These are phyloP conservation scores for Kwoniella sp. DNA, from an alignment of 768 basidiomycete genomes.

Conservation along the genomic window DNA sequence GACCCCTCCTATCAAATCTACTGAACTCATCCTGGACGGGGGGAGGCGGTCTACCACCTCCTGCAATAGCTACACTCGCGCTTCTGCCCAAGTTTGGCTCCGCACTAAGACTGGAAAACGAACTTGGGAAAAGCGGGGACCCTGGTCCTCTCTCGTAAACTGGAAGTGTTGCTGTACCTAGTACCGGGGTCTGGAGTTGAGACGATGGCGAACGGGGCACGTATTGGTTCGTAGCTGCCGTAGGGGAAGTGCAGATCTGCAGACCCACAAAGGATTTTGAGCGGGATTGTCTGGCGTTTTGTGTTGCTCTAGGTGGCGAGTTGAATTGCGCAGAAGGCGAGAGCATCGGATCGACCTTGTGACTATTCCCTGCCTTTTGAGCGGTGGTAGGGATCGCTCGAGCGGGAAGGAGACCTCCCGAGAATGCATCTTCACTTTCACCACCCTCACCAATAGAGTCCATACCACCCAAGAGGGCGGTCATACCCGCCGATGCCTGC, in stretches of 20 bases:
- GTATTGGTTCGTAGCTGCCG: constrained; percentile 7
- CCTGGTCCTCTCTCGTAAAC: constrained; percentile 66
- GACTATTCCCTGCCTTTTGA: constrained; percentile 29
- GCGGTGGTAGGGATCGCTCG: constrained; percentile 28
- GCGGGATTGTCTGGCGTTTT: constrained; percentile 20
- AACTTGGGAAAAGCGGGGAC: constrained; percentile 77
- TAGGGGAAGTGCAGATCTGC: constrained; percentile 36
- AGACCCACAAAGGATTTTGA: constrained; percentile 53
- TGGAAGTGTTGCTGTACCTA: constrained; percentile 14
- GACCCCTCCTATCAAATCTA: constrained; percentile 13
- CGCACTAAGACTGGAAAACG: constrained; percentile 69
- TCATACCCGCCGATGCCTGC: constrained; percentile 45
- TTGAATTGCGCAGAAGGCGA: constrained; percentile 23
- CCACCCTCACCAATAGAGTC: constrained; percentile 45
- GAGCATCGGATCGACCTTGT: constrained; percentile 30
- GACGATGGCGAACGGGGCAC: constrained; percentile 16
- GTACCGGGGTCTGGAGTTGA: constrained; percentile 11
- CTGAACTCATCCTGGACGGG: constrained; percentile 14
- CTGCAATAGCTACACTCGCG: constrained; percentile 37
- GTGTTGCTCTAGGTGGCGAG: constrained; percentile 17
- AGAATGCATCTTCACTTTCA: not conserved
- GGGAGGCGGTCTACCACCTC: constrained; percentile 22
- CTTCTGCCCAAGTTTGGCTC: constrained; percentile 64
- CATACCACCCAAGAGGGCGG: constrained; percentile 40
- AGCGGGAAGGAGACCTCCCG: constrained; percentile 21